Evolutionary conservation across 257 asterid genomes (phyloP).

Genomic region (Solanum bulbocastanum): DNA sequence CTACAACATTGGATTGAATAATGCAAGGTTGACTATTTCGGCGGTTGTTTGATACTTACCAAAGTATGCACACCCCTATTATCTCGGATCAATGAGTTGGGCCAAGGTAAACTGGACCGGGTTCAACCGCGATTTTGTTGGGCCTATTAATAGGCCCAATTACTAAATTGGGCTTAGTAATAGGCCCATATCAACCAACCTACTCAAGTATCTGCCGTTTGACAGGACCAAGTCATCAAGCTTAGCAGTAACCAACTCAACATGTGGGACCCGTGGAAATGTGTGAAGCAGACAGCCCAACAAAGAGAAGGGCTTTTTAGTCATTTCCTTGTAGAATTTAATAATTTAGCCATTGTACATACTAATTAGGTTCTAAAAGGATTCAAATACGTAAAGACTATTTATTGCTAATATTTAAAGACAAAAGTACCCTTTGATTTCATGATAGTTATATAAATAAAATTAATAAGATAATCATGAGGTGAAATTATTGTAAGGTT

Average conservation of each 20-base stretch:
- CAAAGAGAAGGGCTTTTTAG: background rate
- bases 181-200: background rate
- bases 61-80: background rate
- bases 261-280: conserved; percentile 18
- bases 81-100: background rate
- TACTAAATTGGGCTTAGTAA: background rate
- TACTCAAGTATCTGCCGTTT: background rate
- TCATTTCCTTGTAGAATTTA: background rate
- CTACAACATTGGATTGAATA: background rate
- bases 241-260: conserved; percentile 10
- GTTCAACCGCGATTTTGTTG: background rate
- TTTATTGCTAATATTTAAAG: background rate
- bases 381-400: background rate
- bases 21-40: background rate
- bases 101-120: background rate
- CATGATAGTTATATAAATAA: background rate
- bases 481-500: background rate
- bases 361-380: background rate
- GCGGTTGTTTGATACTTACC: background rate
- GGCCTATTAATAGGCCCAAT: background rate
- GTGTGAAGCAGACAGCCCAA: background rate
- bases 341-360: background rate
- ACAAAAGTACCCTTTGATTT: background rate
- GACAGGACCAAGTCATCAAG: background rate
- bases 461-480: background rate